Evolutionary conservation across 2,329 filamentous ascomycete species (phyloP).

Genomic region (Escovopsis weberi): DNA sequence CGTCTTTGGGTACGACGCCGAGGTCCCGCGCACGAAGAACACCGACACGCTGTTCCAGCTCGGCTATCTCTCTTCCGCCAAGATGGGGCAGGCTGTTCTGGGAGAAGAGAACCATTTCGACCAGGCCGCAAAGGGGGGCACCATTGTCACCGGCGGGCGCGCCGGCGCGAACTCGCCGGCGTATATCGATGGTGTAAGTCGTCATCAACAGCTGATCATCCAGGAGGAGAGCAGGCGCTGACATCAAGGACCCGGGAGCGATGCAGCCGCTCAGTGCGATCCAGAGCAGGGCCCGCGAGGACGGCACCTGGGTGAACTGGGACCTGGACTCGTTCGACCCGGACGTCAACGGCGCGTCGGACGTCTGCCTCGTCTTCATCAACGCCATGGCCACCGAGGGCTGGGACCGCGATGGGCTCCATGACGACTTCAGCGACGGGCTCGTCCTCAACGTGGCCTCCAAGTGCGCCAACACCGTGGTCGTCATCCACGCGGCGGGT

Average conservation of each 20-base stretch:
- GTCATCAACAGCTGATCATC: background rate
- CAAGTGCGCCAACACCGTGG: constrained; percentile 47
- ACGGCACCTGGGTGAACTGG: constrained; percentile 42
- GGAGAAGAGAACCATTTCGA: constrained; percentile 30
- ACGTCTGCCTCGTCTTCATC: constrained; percentile 69
- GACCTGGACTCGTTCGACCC: constrained; percentile 21
- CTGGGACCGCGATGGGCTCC: constrained; percentile 49
- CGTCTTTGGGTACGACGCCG: constrained; percentile 51
- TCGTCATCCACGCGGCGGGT: constrained; percentile 49
- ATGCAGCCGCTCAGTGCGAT: constrained; percentile 39
- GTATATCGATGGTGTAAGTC: constrained; percentile 32
- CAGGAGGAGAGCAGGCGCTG: background rate
- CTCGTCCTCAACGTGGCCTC: constrained; percentile 44
- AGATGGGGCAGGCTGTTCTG: constrained; percentile 30
- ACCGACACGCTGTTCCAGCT: constrained; percentile 29
- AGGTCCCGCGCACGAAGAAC: constrained; percentile 30
- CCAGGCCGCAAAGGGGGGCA: constrained; percentile 35
- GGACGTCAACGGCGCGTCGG: constrained; percentile 23
- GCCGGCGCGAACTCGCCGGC: constrained; percentile 35
- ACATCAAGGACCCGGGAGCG: background rate
- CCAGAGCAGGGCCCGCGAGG: constrained; percentile 35
- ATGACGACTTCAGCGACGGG: constrained; percentile 51
- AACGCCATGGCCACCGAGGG: constrained; percentile 70
- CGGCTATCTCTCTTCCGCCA: constrained; percentile 31
- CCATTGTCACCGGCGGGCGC: constrained; percentile 36